phyloP scores from a whole-genome alignment of 805 yeast genomes.

The Yamadazyma laniorum region DNA sequence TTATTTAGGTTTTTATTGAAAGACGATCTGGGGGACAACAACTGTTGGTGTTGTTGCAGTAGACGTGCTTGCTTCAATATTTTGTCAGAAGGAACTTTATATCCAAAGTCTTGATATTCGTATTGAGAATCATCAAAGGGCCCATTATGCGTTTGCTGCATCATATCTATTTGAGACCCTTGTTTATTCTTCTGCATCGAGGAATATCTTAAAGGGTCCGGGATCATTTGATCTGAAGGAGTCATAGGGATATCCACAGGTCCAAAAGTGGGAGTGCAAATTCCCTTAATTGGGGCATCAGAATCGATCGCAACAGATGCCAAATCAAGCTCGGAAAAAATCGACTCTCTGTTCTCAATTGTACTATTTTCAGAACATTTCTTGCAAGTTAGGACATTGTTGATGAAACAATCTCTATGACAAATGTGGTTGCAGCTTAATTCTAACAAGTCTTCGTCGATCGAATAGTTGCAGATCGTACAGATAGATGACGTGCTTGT shows the following conservation, averaged over 20 bases:
- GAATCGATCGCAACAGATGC: not conserved
- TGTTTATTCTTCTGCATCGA: not conserved
- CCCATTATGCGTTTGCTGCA: not conserved
- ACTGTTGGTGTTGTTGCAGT: slow-evolving; percentile 11
- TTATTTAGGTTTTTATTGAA: slow-evolving; percentile 15
- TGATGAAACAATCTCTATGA: slow-evolving; percentile 24
- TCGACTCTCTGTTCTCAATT: not conserved
- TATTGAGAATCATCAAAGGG: too few relatives aligned
- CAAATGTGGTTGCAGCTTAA: slow-evolving; percentile 25
- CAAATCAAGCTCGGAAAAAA: not conserved
- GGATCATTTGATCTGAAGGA: slow-evolving; percentile 18
- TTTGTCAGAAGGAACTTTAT: not conserved
- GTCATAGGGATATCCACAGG: slow-evolving; percentile 16
- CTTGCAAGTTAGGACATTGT: slow-evolving; percentile 15
- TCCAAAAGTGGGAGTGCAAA: slow-evolving; percentile 11
- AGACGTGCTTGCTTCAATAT: not conserved
- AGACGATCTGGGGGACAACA: slow-evolving; percentile 17
- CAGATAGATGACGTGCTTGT: slow-evolving; percentile 5
- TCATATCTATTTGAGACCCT: not conserved
- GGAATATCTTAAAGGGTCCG: slow-evolving; percentile 11
- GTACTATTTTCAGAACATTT: slow-evolving; percentile 8
- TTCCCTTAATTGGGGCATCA: not conserved
- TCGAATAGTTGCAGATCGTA: slow-evolving; percentile 14
- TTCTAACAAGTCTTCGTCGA: slow-evolving; percentile 17
- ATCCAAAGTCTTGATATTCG: not conserved